Conservation (phyloP, 2,329 filamentous ascomycete genomes). For the Sporothrix variecibatus region DNA sequence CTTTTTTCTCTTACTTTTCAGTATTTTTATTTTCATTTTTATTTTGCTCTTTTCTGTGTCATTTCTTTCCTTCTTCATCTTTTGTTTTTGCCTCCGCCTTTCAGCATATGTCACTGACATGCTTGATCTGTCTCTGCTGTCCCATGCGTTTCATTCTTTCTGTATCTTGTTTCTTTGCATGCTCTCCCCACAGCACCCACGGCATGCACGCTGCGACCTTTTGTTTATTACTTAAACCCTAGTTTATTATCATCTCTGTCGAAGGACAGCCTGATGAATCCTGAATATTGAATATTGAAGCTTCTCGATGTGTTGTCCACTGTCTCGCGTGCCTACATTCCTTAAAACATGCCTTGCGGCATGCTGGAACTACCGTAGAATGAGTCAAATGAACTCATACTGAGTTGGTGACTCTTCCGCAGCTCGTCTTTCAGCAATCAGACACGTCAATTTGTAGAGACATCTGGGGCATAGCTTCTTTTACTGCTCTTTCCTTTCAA, state of each 20-base stretch:
- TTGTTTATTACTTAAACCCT: background rate
- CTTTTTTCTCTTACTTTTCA: background rate
- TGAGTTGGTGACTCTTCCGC: background rate
- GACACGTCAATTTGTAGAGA: background rate
- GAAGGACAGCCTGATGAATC: background rate
- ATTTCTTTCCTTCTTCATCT: background rate
- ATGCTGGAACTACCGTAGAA: background rate
- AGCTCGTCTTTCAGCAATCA: background rate
- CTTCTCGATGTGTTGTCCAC: background rate
- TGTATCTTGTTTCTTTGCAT: background rate
- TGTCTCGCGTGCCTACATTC: background rate
- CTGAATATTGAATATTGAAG: background rate
- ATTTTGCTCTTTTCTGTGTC: background rate
- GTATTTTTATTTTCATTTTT: background rate
- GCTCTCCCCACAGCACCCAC: background rate
- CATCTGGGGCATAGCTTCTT: background rate
- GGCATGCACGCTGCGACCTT: background rate
- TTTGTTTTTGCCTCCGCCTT: too few species aligned
- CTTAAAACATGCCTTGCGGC: background rate
- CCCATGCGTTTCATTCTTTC: background rate
- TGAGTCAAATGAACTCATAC: constrained; percentile 19
- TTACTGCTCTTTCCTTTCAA: background rate
- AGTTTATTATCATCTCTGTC: background rate
- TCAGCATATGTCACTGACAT: background rate
- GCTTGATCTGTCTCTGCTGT: background rate